Conservation (phyloP, 23 red algal genomes). For the Agarophyton chilense region DNA sequence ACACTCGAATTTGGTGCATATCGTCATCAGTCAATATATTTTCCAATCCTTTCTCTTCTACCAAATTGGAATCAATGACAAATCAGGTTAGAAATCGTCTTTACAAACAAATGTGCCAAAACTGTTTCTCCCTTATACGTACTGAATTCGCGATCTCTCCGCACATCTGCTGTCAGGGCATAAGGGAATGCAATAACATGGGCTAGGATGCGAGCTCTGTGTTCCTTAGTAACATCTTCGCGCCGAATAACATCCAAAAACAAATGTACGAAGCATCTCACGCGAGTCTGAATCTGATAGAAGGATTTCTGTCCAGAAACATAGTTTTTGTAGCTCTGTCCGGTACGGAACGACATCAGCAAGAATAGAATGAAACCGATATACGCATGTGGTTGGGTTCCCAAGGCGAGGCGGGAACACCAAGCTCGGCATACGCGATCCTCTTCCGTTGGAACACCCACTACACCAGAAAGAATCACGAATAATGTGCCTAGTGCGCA, state of each 20-base stretch:
- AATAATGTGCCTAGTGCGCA: constrained; percentile 15
- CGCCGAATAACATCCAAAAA: constrained; percentile 19
- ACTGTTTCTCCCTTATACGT: background rate
- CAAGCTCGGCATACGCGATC: constrained; percentile 29
- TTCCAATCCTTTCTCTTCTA: constrained; percentile 2
- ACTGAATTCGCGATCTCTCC: background rate
- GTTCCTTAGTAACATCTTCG: background rate
- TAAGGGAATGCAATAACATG: constrained; percentile 18
- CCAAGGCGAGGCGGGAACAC: constrained; percentile 31
- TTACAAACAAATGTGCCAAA: background rate
- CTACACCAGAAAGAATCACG: constrained; percentile 17
- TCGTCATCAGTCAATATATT: background rate
- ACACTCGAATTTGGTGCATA: background rate
- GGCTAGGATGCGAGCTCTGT: background rate
- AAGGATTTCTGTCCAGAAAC: constrained; percentile 12
- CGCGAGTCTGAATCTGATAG: constrained; percentile 33
- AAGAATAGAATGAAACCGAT: constrained; percentile 41
- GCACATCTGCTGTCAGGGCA: constrained; percentile 2
- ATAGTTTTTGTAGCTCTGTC: constrained; percentile 36
- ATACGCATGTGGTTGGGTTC: constrained; percentile 28
- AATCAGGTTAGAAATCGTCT: background rate
- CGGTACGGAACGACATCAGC: constrained; percentile 35
- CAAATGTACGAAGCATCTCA: background rate
- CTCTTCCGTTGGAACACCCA: background rate
- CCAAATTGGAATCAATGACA: background rate